Conservation (phyloP, 495 filamentous ascomycete genomes). For the Annulohypoxylon moriforme region DNA sequence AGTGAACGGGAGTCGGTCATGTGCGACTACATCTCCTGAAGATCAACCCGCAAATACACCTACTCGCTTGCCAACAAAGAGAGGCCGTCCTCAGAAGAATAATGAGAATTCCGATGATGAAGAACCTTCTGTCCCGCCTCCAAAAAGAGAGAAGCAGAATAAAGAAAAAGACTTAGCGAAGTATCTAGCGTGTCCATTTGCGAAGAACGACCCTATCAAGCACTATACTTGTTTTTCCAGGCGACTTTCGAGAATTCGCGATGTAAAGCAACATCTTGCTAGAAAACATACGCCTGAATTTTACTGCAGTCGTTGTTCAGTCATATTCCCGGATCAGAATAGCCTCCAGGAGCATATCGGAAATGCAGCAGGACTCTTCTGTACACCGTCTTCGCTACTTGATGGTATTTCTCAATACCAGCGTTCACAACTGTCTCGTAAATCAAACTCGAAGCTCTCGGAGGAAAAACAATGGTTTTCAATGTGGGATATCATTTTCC, state of each 20-base stretch:
- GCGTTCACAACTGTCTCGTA: slow-evolving; percentile 17
- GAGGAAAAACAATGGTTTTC: slow-evolving; percentile 38
- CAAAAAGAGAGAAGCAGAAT: neutral
- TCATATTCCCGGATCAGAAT: slow-evolving; percentile 16
- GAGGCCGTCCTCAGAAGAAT: slow-evolving; percentile 3
- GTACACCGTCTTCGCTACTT: neutral
- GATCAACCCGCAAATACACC: neutral
- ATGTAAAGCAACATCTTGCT: slow-evolving; percentile 40
- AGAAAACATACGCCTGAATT: slow-evolving; percentile 35
- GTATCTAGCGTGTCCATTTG: slow-evolving; percentile 39
- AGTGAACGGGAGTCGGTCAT: neutral
- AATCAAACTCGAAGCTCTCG: slow-evolving; percentile 8
- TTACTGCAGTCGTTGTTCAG: slow-evolving; percentile 38
- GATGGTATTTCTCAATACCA: slow-evolving; percentile 28
- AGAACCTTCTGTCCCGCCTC: neutral
- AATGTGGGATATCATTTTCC: slow-evolving; percentile 43
- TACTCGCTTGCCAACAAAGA: neutral
- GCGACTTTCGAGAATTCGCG: slow-evolving; percentile 22
- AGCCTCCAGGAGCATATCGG: slow-evolving; percentile 7
- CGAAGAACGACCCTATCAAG: slow-evolving; percentile 28
- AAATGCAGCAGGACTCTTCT: slow-evolving; percentile 16
- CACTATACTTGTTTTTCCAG: slow-evolving; percentile 34
- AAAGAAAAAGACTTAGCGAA: neutral
- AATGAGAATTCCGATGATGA: slow-evolving; percentile 6
- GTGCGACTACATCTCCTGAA: neutral